Conservation (phyloP, 2,329 filamentous ascomycete genomes). For the Penicillium crustosum region DNA sequence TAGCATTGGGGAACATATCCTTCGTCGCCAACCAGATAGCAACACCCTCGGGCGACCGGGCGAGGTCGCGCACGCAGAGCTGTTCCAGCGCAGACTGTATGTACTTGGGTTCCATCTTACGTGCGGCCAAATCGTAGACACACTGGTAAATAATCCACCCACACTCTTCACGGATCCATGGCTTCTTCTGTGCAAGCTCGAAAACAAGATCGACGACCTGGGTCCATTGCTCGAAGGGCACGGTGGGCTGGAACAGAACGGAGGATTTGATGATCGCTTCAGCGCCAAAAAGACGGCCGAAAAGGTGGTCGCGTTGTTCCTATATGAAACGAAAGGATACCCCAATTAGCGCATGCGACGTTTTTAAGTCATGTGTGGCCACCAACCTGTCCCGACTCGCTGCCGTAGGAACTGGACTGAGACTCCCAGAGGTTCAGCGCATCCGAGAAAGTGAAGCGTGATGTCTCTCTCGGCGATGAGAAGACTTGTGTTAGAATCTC, state of each 20-base stretch:
- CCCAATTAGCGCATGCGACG: conserved; percentile 42
- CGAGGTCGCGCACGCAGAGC: conserved; percentile 64
- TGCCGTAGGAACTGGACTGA: conserved; percentile 53
- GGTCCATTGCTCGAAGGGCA: conserved; percentile 52
- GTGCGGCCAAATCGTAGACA: conserved; percentile 54
- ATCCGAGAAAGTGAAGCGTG: conserved; percentile 41
- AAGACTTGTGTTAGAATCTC: conserved; percentile 75
- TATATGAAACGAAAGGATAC: conserved; percentile 55
- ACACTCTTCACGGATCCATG: conserved; percentile 86
- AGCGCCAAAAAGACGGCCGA: conserved; percentile 83
- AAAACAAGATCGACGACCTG: conserved; percentile 71
- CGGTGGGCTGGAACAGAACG: conserved; percentile 62
- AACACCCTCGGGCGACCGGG: conserved; percentile 82
- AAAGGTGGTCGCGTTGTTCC: conserved; percentile 81
- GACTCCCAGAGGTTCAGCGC: conserved; percentile 54
- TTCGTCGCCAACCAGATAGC: conserved; percentile 79
- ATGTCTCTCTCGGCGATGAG: conserved; percentile 35
- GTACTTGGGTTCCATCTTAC: conserved; percentile 46
- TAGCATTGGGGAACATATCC: conserved; percentile 62
- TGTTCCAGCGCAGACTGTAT: conserved; percentile 63
- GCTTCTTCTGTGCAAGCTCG: conserved; percentile 74
- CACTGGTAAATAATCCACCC: conserved; percentile 77
- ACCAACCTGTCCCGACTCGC: conserved; percentile 55
- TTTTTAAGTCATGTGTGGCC: neutral
- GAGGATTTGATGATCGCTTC: conserved; percentile 81